phyloP scores from a whole-genome alignment of 148 eudicot genomes.

The Agrostemma githago region DNA sequence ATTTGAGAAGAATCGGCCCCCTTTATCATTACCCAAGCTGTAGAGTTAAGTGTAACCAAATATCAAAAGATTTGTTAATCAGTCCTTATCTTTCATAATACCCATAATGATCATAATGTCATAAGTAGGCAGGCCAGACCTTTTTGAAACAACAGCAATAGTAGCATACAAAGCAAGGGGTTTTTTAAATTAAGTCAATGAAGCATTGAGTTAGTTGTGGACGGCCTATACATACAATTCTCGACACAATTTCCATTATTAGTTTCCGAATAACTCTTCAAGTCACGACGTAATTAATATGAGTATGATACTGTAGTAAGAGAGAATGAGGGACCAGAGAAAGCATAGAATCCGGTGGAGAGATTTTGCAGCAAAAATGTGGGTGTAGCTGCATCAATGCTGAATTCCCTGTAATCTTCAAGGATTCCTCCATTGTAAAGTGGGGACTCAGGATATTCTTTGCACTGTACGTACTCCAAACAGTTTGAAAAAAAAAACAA shows the following conservation, averaged over 20 bases:
- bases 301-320: too few species aligned
- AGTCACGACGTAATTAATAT: neutral
- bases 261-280: too few species aligned
- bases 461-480: slow-evolving; percentile 25
- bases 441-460: slow-evolving; percentile 31
- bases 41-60: neutral
- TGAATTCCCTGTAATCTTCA: slow-evolving; percentile 4
- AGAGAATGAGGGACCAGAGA: slow-evolving; percentile 29
- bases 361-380: slow-evolving; percentile 36
- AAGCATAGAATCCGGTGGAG: slow-evolving; percentile 24
- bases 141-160: too few species aligned
- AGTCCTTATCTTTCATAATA: too few species aligned
- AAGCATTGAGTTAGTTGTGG: too few species aligned
- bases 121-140: too few species aligned
- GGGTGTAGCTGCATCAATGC: slow-evolving; percentile 17
- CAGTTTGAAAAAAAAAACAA: neutral
- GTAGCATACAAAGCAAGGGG: too few species aligned
- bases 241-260: too few species aligned
- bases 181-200: too few species aligned
- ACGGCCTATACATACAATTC: too few species aligned
- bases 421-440: slow-evolving; percentile 41
- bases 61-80: neutral
- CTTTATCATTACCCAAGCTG: slow-evolving; percentile 68
- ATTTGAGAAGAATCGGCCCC: slow-evolving; percentile 45
- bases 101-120: too few species aligned